Conservation (phyloP, 164 flowering plant genomes). For the Liriodendron chinense region DNA sequence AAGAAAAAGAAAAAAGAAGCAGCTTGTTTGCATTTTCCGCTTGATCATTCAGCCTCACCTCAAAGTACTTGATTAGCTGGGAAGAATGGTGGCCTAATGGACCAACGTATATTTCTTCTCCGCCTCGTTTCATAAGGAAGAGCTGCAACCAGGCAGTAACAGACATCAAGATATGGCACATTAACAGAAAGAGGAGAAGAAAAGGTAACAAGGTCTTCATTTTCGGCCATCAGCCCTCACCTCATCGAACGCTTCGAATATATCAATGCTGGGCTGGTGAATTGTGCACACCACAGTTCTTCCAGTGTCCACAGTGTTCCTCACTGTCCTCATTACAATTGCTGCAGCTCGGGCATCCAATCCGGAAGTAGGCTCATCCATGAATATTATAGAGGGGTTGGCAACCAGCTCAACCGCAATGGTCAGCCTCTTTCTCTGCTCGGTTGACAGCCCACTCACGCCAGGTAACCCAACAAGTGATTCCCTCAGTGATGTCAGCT, state of each 20-base stretch:
- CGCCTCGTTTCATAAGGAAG: slow-evolving; percentile 54
- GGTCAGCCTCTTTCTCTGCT: slow-evolving; percentile 55
- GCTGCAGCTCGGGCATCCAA: slow-evolving; percentile 64
- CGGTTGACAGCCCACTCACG: slow-evolving; percentile 48
- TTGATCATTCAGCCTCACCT: slow-evolving; percentile 33
- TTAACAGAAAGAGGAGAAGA: not conserved
- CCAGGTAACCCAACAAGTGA: slow-evolving; percentile 48
- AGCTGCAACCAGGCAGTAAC: slow-evolving; percentile 31
- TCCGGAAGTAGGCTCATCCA: slow-evolving; percentile 65
- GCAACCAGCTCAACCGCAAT: slow-evolving; percentile 62
- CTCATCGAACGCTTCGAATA: slow-evolving; percentile 63
- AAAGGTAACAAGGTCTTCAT: not conserved
- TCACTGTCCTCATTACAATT: slow-evolving; percentile 56
- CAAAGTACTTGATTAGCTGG: slow-evolving; percentile 52
- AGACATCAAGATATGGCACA: not conserved
- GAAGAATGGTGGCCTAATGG: slow-evolving; percentile 45
- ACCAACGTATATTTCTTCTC: slow-evolving; percentile 56
- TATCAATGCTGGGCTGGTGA: slow-evolving; percentile 67
- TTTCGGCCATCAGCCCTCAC: slow-evolving; percentile 13
- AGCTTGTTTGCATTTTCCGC: not conserved
- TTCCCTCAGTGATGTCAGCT: slow-evolving; percentile 31
- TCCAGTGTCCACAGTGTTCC: slow-evolving; percentile 55
- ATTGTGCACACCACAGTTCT: slow-evolving; percentile 65
- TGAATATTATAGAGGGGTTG: slow-evolving; percentile 54
- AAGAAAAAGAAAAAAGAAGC: not conserved